These are phyloP conservation scores for Litsea cubeba DNA, from an alignment of 164 flowering plant genomes.

Conservation along the genomic window DNA sequence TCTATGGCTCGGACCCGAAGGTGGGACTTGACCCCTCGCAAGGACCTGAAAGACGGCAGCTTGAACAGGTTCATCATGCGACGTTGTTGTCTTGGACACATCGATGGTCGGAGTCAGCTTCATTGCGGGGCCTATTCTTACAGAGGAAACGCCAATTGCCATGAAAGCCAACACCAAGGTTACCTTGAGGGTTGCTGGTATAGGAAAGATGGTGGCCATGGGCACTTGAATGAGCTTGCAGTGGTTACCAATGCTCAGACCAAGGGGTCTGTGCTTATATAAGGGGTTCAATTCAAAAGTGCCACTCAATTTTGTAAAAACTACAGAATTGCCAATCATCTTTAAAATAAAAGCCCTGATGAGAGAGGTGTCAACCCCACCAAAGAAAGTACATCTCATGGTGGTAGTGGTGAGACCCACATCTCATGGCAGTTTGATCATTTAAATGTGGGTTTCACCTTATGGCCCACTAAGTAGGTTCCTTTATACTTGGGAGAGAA, in stretches of 20 bases:
- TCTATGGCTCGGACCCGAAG: constrained; percentile 29
- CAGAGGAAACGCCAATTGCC: not conserved
- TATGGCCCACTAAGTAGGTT: no score
- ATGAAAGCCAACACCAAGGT: constrained; percentile 7
- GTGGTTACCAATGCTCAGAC: not conserved
- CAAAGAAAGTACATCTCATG: no score
- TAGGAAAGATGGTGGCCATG: constrained; percentile 4
- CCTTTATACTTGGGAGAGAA: no score
- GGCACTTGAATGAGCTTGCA: not conserved
- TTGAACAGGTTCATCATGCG: not conserved
- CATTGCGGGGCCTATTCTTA: not conserved
- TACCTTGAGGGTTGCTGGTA: not conserved
- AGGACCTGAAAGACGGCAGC: not conserved
- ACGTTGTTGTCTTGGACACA: not conserved
- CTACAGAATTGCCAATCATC: no score
- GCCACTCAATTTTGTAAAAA: no score
- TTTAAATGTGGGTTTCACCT: no score
- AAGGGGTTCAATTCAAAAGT: not conserved
- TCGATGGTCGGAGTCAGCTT: not conserved
- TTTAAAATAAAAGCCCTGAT: no score
- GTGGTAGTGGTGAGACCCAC: no score
- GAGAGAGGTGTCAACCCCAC: no score
- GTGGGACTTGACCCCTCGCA: constrained; percentile 11
- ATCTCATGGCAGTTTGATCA: no score
- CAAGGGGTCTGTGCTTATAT: not conserved